A percentile compares a stretch with the other conserved stretches of the same genome.
Conservation (phyloP, 352 stramenopile species). For the Pythium oligandrum region DNA sequence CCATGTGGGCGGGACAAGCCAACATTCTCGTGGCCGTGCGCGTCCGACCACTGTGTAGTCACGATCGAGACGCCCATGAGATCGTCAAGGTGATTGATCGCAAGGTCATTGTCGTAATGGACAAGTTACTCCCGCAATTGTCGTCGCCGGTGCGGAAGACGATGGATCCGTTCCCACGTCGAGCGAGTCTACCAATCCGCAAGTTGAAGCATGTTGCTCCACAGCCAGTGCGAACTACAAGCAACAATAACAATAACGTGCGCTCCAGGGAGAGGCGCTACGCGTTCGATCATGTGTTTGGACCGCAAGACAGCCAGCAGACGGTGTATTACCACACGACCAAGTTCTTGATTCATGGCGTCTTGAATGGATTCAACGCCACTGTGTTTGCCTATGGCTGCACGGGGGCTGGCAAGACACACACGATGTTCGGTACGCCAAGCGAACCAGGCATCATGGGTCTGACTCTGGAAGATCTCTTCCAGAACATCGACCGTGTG, state of each 20-base stretch:
- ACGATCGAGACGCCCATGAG: slow-evolving; percentile 63
- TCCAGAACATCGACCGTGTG: slow-evolving; percentile 56
- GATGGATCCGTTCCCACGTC: slow-evolving; percentile 3
- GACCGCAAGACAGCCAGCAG: slow-evolving; percentile 56
- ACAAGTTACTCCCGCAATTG: slow-evolving; percentile 22
- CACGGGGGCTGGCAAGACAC: slow-evolving; percentile 88
- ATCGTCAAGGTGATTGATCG: slow-evolving; percentile 84
- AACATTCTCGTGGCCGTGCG: slow-evolving; percentile 89
- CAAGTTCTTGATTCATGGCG: slow-evolving; percentile 83
- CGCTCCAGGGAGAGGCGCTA: slow-evolving; percentile 78
- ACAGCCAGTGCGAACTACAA: slow-evolving; percentile 4
- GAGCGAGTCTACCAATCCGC: slow-evolving; percentile 21
- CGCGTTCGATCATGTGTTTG: slow-evolving; percentile 89
- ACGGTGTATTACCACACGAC: slow-evolving; percentile 86
- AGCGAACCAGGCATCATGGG: slow-evolving; percentile 88
- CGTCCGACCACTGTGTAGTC: slow-evolving; percentile 69
- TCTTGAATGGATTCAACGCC: slow-evolving; percentile 87
- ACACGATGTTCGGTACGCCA: slow-evolving; percentile 87
- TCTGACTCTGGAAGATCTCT: slow-evolving; percentile 81
- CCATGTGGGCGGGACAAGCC: slow-evolving; percentile 83
- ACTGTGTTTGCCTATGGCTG: slow-evolving; percentile 91
- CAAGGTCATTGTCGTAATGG: slow-evolving; percentile 83
- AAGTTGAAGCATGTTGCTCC: slow-evolving; percentile 34
- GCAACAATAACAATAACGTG: slow-evolving; percentile 2
- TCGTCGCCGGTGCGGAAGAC: neutral